These are phyloP conservation scores for Teratosphaeriaceae sp. DNA, from an alignment of 2,329 filamentous ascomycete genomes.

Conservation along the genomic window DNA sequence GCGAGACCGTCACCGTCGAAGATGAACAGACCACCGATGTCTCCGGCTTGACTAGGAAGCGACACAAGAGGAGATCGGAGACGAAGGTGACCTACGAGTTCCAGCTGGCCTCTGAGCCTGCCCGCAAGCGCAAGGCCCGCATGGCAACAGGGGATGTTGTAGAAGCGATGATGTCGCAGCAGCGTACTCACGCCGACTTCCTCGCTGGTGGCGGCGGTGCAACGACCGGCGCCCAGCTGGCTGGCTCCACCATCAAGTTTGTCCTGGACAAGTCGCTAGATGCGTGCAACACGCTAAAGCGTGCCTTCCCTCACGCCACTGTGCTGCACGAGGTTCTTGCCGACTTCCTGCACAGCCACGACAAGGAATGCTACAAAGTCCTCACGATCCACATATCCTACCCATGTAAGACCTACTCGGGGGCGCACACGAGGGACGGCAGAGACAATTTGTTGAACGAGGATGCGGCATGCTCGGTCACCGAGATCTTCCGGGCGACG, in stretches of 20 bases:
- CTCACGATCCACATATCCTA: conserved; percentile 71
- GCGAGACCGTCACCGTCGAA: too few species aligned
- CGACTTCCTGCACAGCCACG: background rate
- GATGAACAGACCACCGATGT: too few species aligned
- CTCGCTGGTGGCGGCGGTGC: background rate
- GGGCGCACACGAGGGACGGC: conserved; percentile 57
- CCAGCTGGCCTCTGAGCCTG: too few species aligned
- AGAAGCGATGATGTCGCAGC: background rate
- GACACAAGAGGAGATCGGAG: too few species aligned
- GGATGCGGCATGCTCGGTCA: conserved; percentile 44
- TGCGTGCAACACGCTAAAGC: background rate
- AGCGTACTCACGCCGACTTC: background rate
- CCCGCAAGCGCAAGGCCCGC: background rate
- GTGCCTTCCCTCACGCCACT: background rate
- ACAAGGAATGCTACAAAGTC: conserved; percentile 27
- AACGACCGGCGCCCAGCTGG: background rate
- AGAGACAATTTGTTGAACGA: conserved; percentile 62
- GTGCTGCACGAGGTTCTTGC: background rate
- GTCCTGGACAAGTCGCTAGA: background rate
- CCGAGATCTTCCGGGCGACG: conserved; percentile 3
- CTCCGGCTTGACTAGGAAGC: too few species aligned
- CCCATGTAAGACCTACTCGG: conserved; percentile 71
- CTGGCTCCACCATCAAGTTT: background rate
- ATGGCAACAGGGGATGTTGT: background rate
- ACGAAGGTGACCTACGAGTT: too few species aligned